Evolutionary conservation across 768 basidiomycete species (phyloP), one percentile per base, ranked within the genome.

Genomic region (Pleurotus platypus): DNA sequence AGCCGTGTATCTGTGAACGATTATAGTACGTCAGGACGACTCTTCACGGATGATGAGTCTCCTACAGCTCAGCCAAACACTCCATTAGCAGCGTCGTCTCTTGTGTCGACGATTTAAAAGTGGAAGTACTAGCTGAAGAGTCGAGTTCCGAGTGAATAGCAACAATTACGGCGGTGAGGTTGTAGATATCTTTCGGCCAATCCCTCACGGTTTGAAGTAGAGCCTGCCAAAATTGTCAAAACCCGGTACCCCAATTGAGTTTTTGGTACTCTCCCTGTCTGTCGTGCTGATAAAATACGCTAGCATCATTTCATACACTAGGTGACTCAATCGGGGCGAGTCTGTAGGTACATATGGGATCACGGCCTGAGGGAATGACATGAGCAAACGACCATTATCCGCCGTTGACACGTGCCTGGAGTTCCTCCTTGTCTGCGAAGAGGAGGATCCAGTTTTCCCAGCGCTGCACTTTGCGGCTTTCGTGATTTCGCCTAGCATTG

Each of bases 371-470:
- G 46, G 49, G 16, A 46, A 30, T 40, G 47, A 7, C 37, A 50
- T 16, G 20, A n/a, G 8, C 8, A 18, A 9, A 8, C 45, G 3
- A 30, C 13, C 42, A 15, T 5, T 16, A 18, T 40, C 16, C 51
- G 13, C 22, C 11, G 5, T 16, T 16, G 51, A 40, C 15, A 30
- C 81, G 20, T 58, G 91, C 94, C 70, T 90, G 85, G 13, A 98
- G 73, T 57, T 93, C 86, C 20, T 82, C 79, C 63, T 87, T 83
- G 68, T 93, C 85, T 1, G 89, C 90, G 67, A 96, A 98, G 12
- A 83, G 75, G 64, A 97, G 96, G 64, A 98, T 90, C 91, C 91
- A 97, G 63, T 89, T 84, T 66, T 98, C 95, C 97, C 97, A 99
- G n/a, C 82, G 79, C 64, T 85, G 87, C 9, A 79, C 71, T 78